Evolutionary conservation across 306 rosid genomes (phyloP).

Genomic region (Glycine tomentella): DNA sequence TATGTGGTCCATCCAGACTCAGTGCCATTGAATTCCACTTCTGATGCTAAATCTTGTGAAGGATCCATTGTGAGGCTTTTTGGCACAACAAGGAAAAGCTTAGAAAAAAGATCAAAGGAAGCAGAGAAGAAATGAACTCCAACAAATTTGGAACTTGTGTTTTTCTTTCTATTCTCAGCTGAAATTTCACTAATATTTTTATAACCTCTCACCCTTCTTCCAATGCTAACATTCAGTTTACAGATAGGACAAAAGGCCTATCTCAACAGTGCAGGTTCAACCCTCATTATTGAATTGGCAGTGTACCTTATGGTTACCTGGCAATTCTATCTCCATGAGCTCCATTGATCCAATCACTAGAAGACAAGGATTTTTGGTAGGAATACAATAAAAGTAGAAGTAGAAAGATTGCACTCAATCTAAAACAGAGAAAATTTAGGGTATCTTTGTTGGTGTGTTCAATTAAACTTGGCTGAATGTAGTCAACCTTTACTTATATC

Average conservation of each 20-base stretch:
- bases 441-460: conserved; percentile 20
- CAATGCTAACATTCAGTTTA: conserved; percentile 30
- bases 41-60: conserved; percentile 51
- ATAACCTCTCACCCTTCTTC: conserved; percentile 34
- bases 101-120: background rate
- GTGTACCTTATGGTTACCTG: conserved; percentile 58
- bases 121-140: background rate
- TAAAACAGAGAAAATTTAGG: background rate
- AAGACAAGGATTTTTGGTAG: conserved; percentile 49
- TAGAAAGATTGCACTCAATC: conserved; percentile 24
- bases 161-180: conserved; percentile 2
- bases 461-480: conserved; percentile 34
- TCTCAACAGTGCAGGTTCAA: conserved; percentile 55
- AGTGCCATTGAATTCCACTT: conserved; percentile 49
- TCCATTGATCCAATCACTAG: conserved; percentile 45
- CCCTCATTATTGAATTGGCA: conserved; percentile 67
- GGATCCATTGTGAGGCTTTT: conserved; percentile 60
- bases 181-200: conserved; percentile 20
- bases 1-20: conserved; percentile 89
- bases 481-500: conserved; percentile 25
- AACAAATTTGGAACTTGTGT: conserved; percentile 32
- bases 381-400: conserved; percentile 28
- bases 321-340: conserved; percentile 59
- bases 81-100: background rate
- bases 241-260: conserved; percentile 59